Evolutionary conservation across 108 stramenopile species (phyloP), one percentile per base, ranked within the genome.

Genomic region (Cylindrotheca closterium): DNA sequence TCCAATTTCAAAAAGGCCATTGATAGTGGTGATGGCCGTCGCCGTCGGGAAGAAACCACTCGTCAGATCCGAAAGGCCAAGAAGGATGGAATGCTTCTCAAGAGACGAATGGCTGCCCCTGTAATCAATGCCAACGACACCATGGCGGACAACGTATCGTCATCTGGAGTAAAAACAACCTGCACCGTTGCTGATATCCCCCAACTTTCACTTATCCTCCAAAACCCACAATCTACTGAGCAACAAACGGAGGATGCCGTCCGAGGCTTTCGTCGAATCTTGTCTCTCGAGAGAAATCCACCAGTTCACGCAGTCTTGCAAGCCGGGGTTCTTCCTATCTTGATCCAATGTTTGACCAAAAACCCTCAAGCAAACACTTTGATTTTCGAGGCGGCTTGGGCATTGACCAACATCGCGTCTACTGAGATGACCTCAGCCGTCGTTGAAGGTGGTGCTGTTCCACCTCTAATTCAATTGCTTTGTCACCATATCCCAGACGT

Each of bases 311-410:
- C 82, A 47, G 83, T 96, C 2, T 58, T 98, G 12, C 64, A 78
- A 18, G 59, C 79, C 51, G 93, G 91, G 4, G 77, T 82, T 7
- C 54, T 98, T 49, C 89, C 90, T 26, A 51, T 66, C 23, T 58
- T 98, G 28, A 87, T 93, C 28, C 63, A 72, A 31, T 84, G 84
- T 63, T 60, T 98, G 27, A 56, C 73, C 10, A 37, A 37, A 19
- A 59, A 71, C 24, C 51, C 59, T 33, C 73, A 80, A 60, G 60
- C 80, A 15, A 73, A 75, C 1, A 23, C 63, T n/a, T 68, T 96
- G 34, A 82, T 92, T 58, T 98, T 98, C 55, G 97, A 98, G 81
- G 83, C 96, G 7, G 86, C 95, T 8, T 98, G 97, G 97, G 93
- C 95, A 10, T 72, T 98, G 25, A 98, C 97, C 10, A 98, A 98